Evolutionary conservation across 108 stramenopile species (phyloP), one percentile per base, ranked within the genome.

Genomic region (Cyclotella atomus): DNA sequence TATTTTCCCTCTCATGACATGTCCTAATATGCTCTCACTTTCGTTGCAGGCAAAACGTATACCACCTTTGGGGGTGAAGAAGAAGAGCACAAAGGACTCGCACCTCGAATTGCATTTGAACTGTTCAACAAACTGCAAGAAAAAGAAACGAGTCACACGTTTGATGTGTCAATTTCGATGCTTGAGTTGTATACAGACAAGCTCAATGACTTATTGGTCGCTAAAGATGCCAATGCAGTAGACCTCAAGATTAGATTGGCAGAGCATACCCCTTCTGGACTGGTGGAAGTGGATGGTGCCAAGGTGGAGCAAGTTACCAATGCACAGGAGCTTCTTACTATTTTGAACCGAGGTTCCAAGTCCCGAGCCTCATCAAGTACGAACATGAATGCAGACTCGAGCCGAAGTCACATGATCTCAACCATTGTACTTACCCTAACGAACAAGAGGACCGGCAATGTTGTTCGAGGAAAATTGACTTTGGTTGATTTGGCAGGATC

Each of bases 401-500:
- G 84, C 28, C 85, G 92, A 24, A 84, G 82, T 25, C 92, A 94
- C 61, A 71, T 79, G 59, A 72, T 94, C 46, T 53, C 84, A 2
- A 60, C 80, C 1, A 67, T 91, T 59, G 56, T 81, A 12, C 47
- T 87, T 6, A 43, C 60, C 9, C 34, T 85, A 20, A 73, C 72
- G 15, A 84, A 90, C 70, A 64, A 43, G 34, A 70, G 79, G 28
- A 87, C 66, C 23, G 83, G 84, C 19, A 45, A 56, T 8, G 45
- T 67, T 41, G 59, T 79, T 14, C 60, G 46, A 20, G 92, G 92
- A 28, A 88, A 87, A 52, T 75, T 96, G 21, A 89, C 84, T 27
- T 77, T 96, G 60, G 91, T 94, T 15, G 95, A 96, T 70, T 74
- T 96, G 27, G 95, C 95, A 1, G 95, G 94, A 14, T 77, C 74